Evolutionary conservation across 805 yeast genomes (phyloP).

Genomic region (Candida ascalaphidarum): DNA sequence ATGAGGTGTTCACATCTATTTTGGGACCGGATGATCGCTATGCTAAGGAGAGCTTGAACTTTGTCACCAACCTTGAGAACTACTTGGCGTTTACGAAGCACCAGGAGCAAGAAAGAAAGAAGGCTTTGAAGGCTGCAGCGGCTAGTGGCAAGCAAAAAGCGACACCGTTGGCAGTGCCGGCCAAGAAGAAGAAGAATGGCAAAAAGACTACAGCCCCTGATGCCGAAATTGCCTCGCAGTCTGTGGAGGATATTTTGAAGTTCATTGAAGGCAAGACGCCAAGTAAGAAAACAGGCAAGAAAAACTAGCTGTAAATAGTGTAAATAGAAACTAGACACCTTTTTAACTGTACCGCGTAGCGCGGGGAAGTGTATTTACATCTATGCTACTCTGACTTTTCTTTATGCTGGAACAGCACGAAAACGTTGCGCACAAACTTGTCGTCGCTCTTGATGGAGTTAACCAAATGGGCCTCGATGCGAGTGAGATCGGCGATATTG

Average conservation of each 20-base stretch:
- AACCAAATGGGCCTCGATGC: slow-evolving; percentile 23
- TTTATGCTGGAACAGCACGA: slow-evolving; percentile 24
- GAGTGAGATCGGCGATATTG: slow-evolving; percentile 20
- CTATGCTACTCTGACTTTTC: no score
- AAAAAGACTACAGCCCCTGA: slow-evolving; percentile 17
- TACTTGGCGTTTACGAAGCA: slow-evolving; percentile 36
- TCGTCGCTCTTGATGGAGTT: slow-evolving; percentile 26
- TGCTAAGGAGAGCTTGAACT: slow-evolving; percentile 59
- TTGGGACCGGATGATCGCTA: slow-evolving; percentile 62
- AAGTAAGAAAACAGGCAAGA: slow-evolving; percentile 13
- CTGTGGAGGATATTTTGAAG: slow-evolving; percentile 64
- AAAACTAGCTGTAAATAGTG: no score
- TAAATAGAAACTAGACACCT: no score
- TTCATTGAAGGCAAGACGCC: slow-evolving; percentile 53
- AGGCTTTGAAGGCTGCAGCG: slow-evolving; percentile 9
- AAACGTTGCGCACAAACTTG: slow-evolving; percentile 34
- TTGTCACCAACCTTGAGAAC: slow-evolving; percentile 50
- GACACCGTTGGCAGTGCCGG: slow-evolving; percentile 1
- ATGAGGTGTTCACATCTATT: slow-evolving; percentile 43
- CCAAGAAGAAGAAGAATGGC: slow-evolving; percentile 10
- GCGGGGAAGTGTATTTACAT: no score
- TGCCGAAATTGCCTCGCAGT: slow-evolving; percentile 53
- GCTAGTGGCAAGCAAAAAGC: slow-evolving; percentile 12
- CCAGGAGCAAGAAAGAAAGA: slow-evolving; percentile 24
- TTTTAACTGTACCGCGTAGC: no score